Percentiles rank a stretch among this genome's conserved stretches.
Evolutionary conservation across 1,139 yeast genomes (phyloP).

Genomic region (Lodderomyces orthopsilosis): DNA sequence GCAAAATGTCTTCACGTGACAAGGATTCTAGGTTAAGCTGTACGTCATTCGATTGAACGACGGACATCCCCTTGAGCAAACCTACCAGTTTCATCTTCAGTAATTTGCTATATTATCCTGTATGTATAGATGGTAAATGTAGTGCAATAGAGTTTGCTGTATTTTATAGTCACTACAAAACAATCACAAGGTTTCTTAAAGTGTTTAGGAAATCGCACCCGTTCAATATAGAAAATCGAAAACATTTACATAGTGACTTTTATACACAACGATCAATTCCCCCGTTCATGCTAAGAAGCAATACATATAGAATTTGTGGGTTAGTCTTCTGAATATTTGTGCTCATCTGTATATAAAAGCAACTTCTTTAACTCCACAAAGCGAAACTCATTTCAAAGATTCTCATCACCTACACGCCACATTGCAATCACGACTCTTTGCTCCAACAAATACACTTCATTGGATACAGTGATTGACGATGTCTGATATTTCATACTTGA

Average conservation of each 20-base stretch:
- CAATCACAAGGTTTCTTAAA: background rate
- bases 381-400: background rate
- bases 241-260: no score
- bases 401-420: background rate
- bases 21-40: no score
- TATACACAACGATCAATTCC: no score
- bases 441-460: background rate
- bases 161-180: background rate
- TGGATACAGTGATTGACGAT: no score
- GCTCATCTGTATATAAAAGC: background rate
- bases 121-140: background rate
- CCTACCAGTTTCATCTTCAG: no score
- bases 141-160: background rate
- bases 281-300: no score
- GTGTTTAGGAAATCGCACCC: background rate
- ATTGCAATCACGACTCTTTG: background rate
- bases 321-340: background rate
- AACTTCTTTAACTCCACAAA: background rate
- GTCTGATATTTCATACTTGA: slow-evolving; percentile 24
- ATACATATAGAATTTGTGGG: no score
- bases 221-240: no score
- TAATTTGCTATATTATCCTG: no score
- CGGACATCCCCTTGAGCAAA: no score
- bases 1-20: no score
- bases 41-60: no score